These are phyloP conservation scores for Pseudogymnoascus destructans DNA, from an alignment of 2,329 filamentous ascomycete species.

Conservation along the genomic window DNA sequence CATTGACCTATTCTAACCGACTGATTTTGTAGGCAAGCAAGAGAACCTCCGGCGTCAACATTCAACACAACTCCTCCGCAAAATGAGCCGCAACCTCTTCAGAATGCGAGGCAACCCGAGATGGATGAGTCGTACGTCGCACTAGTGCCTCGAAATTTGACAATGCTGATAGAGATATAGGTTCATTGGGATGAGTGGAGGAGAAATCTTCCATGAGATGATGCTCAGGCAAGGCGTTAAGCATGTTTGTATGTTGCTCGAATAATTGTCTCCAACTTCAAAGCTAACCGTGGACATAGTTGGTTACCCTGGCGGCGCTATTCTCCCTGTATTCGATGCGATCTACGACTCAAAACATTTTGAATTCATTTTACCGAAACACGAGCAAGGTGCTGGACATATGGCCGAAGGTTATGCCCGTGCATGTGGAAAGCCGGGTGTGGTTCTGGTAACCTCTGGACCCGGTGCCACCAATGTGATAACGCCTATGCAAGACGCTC, in stretches of 20 bases:
- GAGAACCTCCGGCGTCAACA: constrained; percentile 49
- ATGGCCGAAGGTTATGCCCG: constrained; percentile 97
- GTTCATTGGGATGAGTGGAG: constrained; percentile 89
- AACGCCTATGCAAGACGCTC: constrained; percentile 89
- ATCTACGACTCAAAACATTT: constrained; percentile 98
- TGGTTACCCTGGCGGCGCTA: constrained; percentile 87
- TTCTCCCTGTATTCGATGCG: constrained; percentile 94
- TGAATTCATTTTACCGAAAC: constrained; percentile 85
- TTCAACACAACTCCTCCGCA: constrained; percentile 37
- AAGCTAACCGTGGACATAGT: constrained; percentile 34
- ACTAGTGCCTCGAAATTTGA: constrained; percentile 9
- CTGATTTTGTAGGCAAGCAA: constrained; percentile 34
- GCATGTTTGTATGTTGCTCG: constrained; percentile 62
- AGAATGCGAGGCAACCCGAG: constrained; percentile 44
- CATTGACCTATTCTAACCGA: constrained; percentile 9
- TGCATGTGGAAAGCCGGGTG: constrained; percentile 84
- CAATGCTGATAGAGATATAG: constrained; percentile 29
- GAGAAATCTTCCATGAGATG: constrained; percentile 98
- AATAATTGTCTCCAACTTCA: not conserved
- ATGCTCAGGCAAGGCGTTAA: constrained; percentile 88
- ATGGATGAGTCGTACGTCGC: constrained; percentile 63
- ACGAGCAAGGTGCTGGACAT: constrained; percentile 96
- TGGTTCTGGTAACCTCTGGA: constrained; percentile 92
- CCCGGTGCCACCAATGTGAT: constrained; percentile 94
- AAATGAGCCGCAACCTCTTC: constrained; percentile 57